phyloP scores from a whole-genome alignment of 345 rosid genomes.

The Salix dunnii region DNA sequence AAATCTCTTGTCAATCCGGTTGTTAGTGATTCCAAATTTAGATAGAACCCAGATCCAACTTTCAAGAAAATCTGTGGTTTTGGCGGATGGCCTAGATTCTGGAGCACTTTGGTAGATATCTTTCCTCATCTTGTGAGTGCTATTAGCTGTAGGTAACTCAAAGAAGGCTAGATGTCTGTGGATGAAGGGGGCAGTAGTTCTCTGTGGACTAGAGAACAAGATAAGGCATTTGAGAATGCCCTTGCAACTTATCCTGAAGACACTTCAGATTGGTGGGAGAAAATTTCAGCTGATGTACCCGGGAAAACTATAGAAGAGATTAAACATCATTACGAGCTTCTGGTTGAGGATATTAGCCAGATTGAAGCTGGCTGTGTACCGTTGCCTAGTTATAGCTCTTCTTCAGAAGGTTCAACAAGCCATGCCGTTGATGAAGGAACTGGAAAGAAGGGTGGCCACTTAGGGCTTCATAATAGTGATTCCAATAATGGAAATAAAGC shows the following conservation, averaged over 20 bases:
- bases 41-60: conserved; percentile 29
- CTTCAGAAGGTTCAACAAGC: neutral
- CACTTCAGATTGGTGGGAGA: neutral
- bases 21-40: conserved; percentile 18
- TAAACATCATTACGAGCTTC: neutral
- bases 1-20: conserved; percentile 18
- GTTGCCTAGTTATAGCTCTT: neutral
- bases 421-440: neutral
- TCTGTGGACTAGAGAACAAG: conserved; percentile 24
- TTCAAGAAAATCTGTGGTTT: conserved; percentile 16
- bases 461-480: too few species aligned
- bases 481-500: too few species aligned
- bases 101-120: conserved; percentile 19
- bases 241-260: neutral
- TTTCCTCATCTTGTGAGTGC: conserved; percentile 19
- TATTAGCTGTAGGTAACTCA: conserved; percentile 17
- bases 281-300: neutral
- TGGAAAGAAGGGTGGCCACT: too few species aligned
- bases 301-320: neutral
- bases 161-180: conserved; percentile 28
- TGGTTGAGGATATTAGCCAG: neutral
- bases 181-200: conserved; percentile 64
- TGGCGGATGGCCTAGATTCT: conserved; percentile 24
- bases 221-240: conserved; percentile 1
- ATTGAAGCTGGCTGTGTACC: neutral